Conservation (phyloP, 2,329 filamentous ascomycete genomes). For the Fusarium anguioides region DNA sequence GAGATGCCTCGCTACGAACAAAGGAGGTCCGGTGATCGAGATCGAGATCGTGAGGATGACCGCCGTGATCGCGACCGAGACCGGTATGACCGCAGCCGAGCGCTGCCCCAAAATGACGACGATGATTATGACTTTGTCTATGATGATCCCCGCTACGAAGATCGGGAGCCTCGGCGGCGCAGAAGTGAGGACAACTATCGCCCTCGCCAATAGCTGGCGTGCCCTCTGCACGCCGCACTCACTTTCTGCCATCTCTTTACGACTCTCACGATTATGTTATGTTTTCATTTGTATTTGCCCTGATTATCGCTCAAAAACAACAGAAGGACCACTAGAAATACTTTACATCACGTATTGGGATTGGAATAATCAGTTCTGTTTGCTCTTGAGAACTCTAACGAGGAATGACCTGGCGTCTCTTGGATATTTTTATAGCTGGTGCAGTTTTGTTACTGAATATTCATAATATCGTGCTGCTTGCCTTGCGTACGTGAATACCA, state of each 20-base stretch:
- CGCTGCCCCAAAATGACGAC: conserved; percentile 36
- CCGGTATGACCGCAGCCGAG: conserved; percentile 36
- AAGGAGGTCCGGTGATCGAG: conserved; percentile 26
- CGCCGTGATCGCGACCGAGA: conserved; percentile 16
- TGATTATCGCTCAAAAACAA: not conserved
- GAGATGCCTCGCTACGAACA: conserved; percentile 44
- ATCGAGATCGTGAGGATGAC: conserved; percentile 19
- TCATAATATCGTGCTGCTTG: not conserved
- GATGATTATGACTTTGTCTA: conserved; percentile 47
- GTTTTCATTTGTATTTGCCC: not conserved
- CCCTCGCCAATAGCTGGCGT: conserved; percentile 32
- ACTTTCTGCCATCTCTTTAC: conserved; percentile 1
- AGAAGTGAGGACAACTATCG: conserved; percentile 44
- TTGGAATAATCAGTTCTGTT: not conserved
- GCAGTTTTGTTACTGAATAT: not conserved
- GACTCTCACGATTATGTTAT: conserved; percentile 24
- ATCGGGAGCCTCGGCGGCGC: conserved; percentile 39
- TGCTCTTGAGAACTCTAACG: conserved; percentile 17
- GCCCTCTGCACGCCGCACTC: too few species aligned
- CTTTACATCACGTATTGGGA: not conserved
- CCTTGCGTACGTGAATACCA: not conserved
- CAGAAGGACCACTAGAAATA: conserved; percentile 1
- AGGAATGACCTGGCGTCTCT: conserved; percentile 27
- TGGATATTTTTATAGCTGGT: not conserved
- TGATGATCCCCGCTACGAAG: conserved; percentile 46